A percentile compares a stretch with the other conserved stretches of the same genome.
Evolutionary conservation across 495 filamentous ascomycete genomes (phyloP).

Genomic region (Clavariopsis aquatica): DNA sequence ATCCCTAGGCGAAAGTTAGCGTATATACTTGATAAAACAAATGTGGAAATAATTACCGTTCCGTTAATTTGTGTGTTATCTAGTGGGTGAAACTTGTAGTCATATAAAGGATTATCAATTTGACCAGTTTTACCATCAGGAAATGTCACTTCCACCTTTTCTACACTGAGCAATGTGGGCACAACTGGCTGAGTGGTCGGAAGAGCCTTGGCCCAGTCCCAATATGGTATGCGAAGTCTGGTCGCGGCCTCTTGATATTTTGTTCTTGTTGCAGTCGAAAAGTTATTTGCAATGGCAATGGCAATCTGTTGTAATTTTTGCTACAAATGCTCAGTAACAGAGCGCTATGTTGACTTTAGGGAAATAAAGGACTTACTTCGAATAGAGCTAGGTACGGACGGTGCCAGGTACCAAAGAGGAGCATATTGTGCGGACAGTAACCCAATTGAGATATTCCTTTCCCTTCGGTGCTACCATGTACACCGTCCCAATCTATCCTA

Average conservation of each 20-base stretch:
- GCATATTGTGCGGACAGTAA: constrained; percentile 24
- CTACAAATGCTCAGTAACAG: not conserved
- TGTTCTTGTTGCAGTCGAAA: constrained; percentile 6
- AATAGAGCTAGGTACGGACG: constrained; percentile 26
- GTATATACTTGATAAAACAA: not conserved
- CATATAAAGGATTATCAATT: constrained; percentile 30
- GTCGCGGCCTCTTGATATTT: constrained; percentile 22
- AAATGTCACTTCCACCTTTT: constrained; percentile 23
- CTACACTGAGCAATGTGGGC: constrained; percentile 9
- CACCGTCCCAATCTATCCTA: constrained; percentile 27
- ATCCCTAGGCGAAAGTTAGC: not conserved
- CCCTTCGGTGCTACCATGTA: constrained; percentile 8
- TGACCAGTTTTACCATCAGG: constrained; percentile 17
- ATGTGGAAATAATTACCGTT: constrained; percentile 10
- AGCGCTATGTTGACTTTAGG: not conserved
- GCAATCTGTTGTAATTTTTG: constrained; percentile 26
- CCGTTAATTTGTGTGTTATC: constrained; percentile 30
- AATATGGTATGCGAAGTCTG: constrained; percentile 25
- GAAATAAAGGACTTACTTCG: constrained; percentile 10
- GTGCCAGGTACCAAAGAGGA: constrained; percentile 32
- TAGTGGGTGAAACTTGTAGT: constrained; percentile 35
- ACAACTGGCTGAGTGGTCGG: constrained; percentile 19
- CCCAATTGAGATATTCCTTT: constrained; percentile 5
- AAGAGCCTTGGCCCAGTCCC: constrained; percentile 33
- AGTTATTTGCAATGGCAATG: constrained; percentile 18